A percentile compares a stretch with the other conserved stretches of the same genome.
These are phyloP conservation scores for Adansonia digitata DNA, from an alignment of 345 rosid species.

Conservation along the genomic window DNA sequence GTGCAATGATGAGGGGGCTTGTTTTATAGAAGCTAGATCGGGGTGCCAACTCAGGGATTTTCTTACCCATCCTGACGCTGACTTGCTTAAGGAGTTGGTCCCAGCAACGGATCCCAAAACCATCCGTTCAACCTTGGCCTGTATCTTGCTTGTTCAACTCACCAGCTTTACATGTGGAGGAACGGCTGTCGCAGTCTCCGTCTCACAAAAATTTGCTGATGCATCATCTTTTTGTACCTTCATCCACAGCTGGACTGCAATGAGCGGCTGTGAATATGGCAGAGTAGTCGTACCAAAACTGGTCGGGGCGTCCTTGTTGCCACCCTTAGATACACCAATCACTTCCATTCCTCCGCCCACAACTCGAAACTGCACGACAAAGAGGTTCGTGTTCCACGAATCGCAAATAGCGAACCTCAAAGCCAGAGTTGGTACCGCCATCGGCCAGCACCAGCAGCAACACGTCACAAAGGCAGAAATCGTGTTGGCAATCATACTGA, in stretches of 20 bases:
- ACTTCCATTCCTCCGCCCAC: neutral
- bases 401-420: neutral
- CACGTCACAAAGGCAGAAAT: neutral
- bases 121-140: neutral
- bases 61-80: neutral
- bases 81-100: neutral
- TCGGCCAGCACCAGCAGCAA: neutral
- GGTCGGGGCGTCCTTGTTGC: neutral
- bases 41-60: neutral
- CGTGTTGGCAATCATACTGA: neutral
- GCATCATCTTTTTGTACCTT: neutral
- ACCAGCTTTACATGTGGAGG: neutral
- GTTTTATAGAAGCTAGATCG: neutral
- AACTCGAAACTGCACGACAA: neutral
- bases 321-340: neutral
- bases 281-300: neutral
- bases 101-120: neutral
- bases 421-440: neutral
- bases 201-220: neutral
- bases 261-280: neutral
- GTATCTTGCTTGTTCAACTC: neutral
- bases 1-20: neutral
- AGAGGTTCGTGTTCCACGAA: neutral
- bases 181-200: neutral
- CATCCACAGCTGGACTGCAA: neutral